Conservation (phyloP, 495 filamentous ascomycete species). For the Rhypophila decipiens region DNA sequence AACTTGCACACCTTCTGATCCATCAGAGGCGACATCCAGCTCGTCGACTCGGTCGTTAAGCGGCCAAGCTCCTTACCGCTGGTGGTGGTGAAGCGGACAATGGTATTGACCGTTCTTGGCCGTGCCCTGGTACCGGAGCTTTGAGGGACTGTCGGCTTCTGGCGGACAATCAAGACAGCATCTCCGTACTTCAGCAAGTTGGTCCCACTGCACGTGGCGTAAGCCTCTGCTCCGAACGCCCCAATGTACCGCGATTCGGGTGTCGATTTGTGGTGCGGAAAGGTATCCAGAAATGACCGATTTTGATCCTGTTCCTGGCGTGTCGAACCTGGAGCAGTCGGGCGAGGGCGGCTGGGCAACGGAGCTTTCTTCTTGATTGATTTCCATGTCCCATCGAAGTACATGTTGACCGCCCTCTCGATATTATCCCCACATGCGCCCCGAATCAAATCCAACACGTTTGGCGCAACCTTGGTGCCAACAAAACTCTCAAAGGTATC, state of each 20-base stretch:
- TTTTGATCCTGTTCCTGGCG: conserved; percentile 1
- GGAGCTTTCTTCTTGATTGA: conserved; percentile 26
- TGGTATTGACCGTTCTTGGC: conserved; percentile 63
- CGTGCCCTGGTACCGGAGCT: conserved; percentile 36
- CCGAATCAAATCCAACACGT: conserved; percentile 46
- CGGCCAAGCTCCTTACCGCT: conserved; percentile 79
- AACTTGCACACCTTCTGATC: conserved; percentile 88
- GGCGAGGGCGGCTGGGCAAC: conserved; percentile 10
- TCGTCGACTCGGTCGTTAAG: conserved; percentile 82
- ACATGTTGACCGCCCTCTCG: conserved; percentile 73
- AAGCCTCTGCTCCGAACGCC: conserved; percentile 84
- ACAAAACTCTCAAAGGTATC: conserved; percentile 64
- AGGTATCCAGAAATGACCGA: not conserved
- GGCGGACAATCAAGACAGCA: conserved; percentile 74
- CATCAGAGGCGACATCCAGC: conserved; percentile 88
- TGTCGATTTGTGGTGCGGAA: conserved; percentile 23
- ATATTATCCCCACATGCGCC: conserved; percentile 56
- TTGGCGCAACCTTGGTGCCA: conserved; percentile 53
- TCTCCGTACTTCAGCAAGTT: conserved; percentile 72
- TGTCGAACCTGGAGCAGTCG: conserved; percentile 8
- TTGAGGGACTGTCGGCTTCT: conserved; percentile 29
- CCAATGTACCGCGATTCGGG: conserved; percentile 74
- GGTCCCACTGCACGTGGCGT: conserved; percentile 82
- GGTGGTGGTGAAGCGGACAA: conserved; percentile 87
- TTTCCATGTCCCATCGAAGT: conserved; percentile 91